These are phyloP conservation scores for Eucalyptus grandis DNA, from an alignment of 345 rosid genomes.

Conservation along the genomic window DNA sequence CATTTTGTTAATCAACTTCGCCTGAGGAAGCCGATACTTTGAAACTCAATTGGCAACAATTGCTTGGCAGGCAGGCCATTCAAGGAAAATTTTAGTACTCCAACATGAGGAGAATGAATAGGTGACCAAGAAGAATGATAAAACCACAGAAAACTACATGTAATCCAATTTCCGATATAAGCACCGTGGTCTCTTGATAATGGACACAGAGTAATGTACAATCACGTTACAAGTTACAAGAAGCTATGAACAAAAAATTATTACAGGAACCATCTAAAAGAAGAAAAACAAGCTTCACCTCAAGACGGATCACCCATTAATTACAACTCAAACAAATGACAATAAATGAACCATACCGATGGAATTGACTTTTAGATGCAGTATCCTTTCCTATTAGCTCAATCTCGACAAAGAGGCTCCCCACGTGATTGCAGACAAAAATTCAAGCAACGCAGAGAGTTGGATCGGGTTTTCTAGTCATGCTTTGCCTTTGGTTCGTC, in stretches of 20 bases:
- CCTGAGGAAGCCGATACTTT: not conserved
- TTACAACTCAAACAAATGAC: not conserved
- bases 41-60: not conserved
- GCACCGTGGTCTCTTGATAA: not conserved
- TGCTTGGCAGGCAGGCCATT: not conserved
- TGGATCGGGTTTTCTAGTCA: not conserved
- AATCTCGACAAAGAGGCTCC: not conserved
- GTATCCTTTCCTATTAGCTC: not conserved
- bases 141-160: not conserved
- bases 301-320: not conserved
- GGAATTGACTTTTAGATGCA: not conserved
- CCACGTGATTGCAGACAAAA: not conserved
- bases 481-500: slow-evolving; percentile 16
- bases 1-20: not conserved
- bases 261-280: not conserved
- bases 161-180: not conserved
- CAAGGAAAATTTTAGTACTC: not conserved
- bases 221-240: not conserved
- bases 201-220: not conserved
- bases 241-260: not conserved
- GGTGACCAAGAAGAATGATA: not conserved
- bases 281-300: not conserved
- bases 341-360: not conserved
- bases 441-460: not conserved
- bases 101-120: not conserved